A percentile compares a stretch with the other conserved stretches of the same genome.
Conservation (phyloP, 2,329 filamentous ascomycete species). For the Fusarium subtropicale region DNA sequence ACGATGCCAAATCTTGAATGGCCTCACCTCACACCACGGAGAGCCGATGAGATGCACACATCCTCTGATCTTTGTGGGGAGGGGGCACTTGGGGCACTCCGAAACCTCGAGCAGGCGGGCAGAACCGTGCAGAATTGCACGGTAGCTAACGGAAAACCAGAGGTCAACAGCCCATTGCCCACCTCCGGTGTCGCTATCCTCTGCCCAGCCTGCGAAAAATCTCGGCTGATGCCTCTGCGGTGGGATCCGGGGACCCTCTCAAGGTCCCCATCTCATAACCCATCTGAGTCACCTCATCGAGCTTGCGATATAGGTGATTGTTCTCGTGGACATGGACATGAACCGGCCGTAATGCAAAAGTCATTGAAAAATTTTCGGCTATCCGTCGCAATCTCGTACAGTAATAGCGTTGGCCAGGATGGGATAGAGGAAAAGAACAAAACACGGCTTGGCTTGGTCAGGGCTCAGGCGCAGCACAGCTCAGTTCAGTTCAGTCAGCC, state of each 20-base stretch:
- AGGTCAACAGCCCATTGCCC: constrained; percentile 48
- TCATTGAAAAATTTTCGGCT: constrained; percentile 36
- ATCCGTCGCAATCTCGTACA: constrained; percentile 33
- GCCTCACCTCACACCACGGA: constrained; percentile 44
- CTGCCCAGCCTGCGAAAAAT: constrained; percentile 45
- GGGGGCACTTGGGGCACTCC: constrained; percentile 36
- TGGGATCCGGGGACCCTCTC: constrained; percentile 46
- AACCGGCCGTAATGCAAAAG: constrained; percentile 34
- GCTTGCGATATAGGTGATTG: constrained; percentile 35
- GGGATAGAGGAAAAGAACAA: constrained; percentile 18
- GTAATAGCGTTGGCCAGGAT: constrained; percentile 23
- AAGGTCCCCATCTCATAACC: constrained; percentile 27
- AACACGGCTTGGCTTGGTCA: constrained; percentile 11
- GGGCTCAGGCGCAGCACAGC: constrained; percentile 13
- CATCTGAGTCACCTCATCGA: constrained; percentile 48
- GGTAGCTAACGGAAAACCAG: constrained; percentile 39
- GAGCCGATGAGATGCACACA: constrained; percentile 36
- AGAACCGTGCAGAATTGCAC: constrained; percentile 48
- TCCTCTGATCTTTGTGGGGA: constrained; percentile 35
- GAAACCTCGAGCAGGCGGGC: constrained; percentile 40
- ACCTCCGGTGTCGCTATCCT: constrained; percentile 48
- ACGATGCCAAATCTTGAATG: constrained; percentile 32
- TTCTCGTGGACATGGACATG: constrained; percentile 29
- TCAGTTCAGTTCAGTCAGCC: constrained; percentile 24
- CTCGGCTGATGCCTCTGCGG: constrained; percentile 48